Evolutionary conservation across 345 rosid species (phyloP), one percentile per base, ranked within the genome.

Genomic region (Sisymbrium altissimum): DNA sequence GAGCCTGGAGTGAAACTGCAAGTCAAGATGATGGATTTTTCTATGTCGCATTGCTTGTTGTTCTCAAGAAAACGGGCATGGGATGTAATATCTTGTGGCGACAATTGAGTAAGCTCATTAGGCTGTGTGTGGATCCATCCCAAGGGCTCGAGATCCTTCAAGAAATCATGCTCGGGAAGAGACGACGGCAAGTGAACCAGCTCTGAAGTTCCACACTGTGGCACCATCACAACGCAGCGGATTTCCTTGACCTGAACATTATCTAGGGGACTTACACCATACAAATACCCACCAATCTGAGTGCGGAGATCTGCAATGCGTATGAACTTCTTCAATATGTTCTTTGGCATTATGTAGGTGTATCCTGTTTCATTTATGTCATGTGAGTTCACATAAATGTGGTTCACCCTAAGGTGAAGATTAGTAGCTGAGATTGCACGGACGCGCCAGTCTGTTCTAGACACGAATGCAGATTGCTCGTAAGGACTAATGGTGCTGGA

Each of bases 121-220:
- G 97, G 97, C 32, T 93, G 98, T 8, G 98, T 91, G 75, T 93
- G 98, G 86, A 91, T 81, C 97, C 97, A 93, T 72, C 98, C 98
- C 84, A 93, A 50, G 29, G 98, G 98, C 87, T 93, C 98, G 25
- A 91, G 84, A 75, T 89, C 96, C 17, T 82, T 86, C n/a, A 93
- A 75, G 83, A 91, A 91, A 52, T 88, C 97, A 68, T 93, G 94
- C 70, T 93, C 94, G 27, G 97, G 97, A 27, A 93, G 96, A 30
- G 89, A 78, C 11, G 88, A 84, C 3, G 97, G 98, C 38, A 91
- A 84, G 73, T 88, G 80, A 73, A 93, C 96, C 66, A 80, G 88
- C 69, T 93, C 97, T 48, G 91, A 96, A 44, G 87, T 85, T 30
- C 98, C 98, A 85, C 87, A 79, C 74, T 93, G 98, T 0, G 98